Evolutionary conservation across 164 flowering plant genomes (phyloP).

Genomic region (Paratinospora sagittata): DNA sequence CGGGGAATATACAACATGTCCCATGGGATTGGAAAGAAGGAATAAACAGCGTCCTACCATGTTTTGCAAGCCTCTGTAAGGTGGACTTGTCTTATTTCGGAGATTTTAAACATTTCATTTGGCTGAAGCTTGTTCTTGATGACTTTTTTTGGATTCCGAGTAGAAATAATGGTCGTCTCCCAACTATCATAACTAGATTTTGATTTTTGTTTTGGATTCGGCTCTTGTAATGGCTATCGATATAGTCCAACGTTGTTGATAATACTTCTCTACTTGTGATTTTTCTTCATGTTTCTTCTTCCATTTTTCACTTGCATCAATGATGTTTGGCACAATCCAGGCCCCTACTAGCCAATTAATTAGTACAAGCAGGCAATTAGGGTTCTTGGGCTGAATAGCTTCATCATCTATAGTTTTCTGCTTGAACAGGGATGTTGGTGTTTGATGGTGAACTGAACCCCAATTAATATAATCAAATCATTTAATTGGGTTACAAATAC

Average conservation of each 20-base stretch:
- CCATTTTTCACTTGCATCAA: no score
- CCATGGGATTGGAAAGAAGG: constrained; percentile 10
- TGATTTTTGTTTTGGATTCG: neutral
- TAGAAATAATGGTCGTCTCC: neutral
- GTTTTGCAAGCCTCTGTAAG: neutral
- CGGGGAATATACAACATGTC: constrained; percentile 12
- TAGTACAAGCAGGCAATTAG: no score
- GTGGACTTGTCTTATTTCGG: neutral
- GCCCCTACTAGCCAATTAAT: no score
- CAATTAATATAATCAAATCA: no score
- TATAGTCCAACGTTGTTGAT: neutral
- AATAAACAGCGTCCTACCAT: neutral
- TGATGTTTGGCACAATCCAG: no score
- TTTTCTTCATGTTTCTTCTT: no score
- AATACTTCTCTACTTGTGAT: neutral
- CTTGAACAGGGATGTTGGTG: no score
- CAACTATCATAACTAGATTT: neutral
- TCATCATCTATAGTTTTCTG: no score
- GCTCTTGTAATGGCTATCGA: neutral
- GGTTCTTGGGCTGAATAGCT: no score
- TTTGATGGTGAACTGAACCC: no score
- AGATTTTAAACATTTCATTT: neutral
- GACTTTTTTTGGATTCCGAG: neutral
- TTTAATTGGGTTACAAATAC: no score
- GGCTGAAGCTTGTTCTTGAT: neutral